Evolutionary conservation across 2,329 filamentous ascomycete species (phyloP), one percentile per base, ranked within the genome.

Genomic region (Aspergillus sp.): DNA sequence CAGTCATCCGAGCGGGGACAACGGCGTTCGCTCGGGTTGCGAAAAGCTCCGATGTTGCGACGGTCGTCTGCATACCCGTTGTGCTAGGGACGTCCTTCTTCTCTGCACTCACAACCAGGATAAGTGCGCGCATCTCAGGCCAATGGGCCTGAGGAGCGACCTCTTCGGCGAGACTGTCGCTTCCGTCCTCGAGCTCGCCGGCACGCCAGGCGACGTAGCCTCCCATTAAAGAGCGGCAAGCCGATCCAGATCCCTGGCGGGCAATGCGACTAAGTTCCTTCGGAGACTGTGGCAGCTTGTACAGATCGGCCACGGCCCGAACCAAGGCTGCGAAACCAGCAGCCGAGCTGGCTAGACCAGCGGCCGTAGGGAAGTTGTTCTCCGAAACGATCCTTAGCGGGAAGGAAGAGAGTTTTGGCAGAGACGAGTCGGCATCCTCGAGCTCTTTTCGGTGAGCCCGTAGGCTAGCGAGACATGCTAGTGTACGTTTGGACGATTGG

Each of bases 321-420:
- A 98, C 84, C 1, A 87, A 77, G 12, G 86, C 85, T 37, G 85
- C 86, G 65, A 88, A 86, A 23, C 85, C 86, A n/a, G 85, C 85
- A n/a, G 85, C 85, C 21, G 80, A 82, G 64, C 81, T 82, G 41
- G 85, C 85, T 27, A 99, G 87, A 6, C 95, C 95, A 4, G 95
- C 95, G 25, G 95, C 95, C 2, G 95, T 99, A 62, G 95, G 95
- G 83, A 99, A 99, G 84, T 99, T 99, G 84, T 99, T 99, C 80
- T 95, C 90, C 57, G 90, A 95, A 56, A 97, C 92, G 64, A 99
- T 88, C 67, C 88, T 90, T 61, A 99, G 86, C 35, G 90, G 87
- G 69, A 90, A 82, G 52, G 82, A 73, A 11, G 91, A 90, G 57
- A 99, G 86, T 75, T 90, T 91, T 44, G 93, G 91, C n/a, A 96